A percentile compares a stretch with the other conserved stretches of the same genome.
Conservation (phyloP, 768 basidiomycete species). For the Cyathus striatus region DNA sequence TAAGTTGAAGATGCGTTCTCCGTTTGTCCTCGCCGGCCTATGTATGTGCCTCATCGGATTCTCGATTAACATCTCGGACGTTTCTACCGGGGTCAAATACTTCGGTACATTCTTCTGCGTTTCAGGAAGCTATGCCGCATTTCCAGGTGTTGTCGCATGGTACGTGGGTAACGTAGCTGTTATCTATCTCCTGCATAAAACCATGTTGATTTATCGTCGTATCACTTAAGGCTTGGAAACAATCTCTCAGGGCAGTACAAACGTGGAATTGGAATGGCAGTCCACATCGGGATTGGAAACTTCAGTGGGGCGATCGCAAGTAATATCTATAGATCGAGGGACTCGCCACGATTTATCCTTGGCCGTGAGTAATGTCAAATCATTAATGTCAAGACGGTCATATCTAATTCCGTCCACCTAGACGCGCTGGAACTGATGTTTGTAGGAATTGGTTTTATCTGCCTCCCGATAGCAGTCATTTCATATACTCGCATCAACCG, state of each 20-base stretch:
- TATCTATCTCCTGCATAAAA: not conserved
- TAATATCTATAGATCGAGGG: constrained; percentile 56
- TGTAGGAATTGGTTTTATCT: not conserved
- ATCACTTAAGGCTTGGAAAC: constrained; percentile 68
- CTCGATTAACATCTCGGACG: constrained; percentile 56
- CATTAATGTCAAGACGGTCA: not conserved
- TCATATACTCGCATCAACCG: not conserved
- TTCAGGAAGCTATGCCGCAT: constrained; percentile 52
- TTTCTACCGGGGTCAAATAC: constrained; percentile 53
- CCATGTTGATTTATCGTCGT: not conserved
- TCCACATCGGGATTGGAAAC: constrained; percentile 67
- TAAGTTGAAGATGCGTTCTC: constrained; percentile 44
- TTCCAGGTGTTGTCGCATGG: constrained; percentile 63
- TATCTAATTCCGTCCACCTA: no score
- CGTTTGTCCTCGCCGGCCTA: constrained; percentile 52
- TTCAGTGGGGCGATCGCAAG: constrained; percentile 60
- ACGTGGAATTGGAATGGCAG: constrained; percentile 61
- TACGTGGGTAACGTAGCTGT: constrained; percentile 16
- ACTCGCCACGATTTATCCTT: constrained; percentile 54
- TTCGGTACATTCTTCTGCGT: constrained; percentile 71
- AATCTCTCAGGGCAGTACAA: constrained; percentile 69
- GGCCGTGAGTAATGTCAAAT: constrained; percentile 44
- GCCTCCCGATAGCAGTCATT: not conserved
- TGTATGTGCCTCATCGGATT: constrained; percentile 53
- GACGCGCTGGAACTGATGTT: not conserved